Evolutionary conservation across 176 grass and related monocot species (phyloP).

Genomic region (Ensete ventricosum): DNA sequence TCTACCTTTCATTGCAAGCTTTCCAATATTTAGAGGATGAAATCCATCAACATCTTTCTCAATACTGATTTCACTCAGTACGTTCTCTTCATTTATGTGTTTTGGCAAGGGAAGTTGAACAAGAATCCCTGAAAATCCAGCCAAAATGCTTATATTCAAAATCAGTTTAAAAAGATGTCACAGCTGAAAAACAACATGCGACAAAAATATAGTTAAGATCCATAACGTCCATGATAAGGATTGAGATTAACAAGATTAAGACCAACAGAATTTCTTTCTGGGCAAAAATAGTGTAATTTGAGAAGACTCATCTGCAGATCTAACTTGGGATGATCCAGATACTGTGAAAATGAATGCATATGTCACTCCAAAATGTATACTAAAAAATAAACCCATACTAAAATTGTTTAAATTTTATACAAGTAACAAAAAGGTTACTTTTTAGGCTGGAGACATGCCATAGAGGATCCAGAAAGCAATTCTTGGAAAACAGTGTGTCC

Average conservation of each 20-base stretch:
- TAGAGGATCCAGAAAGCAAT: no score
- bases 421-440: no score
- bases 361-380: no score
- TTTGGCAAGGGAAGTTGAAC: conserved; percentile 93
- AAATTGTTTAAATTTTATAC: no score
- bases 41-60: conserved; percentile 98
- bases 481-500: no score
- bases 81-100: conserved; percentile 89
- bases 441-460: no score
- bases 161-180: background rate
- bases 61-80: conserved; percentile 63
- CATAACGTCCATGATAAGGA: background rate
- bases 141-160: background rate
- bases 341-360: no score
- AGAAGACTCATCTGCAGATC: background rate
- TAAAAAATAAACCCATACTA: no score
- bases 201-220: background rate
- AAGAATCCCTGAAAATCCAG: conserved; percentile 50
- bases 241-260: background rate
- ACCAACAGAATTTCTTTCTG: background rate
- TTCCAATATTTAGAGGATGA: conserved; percentile 95
- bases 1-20: conserved; percentile 96
- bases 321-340: no score
- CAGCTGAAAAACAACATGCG: background rate
- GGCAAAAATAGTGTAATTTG: background rate